Evolutionary conservation across 768 basidiomycete species (phyloP).

Genomic region (Termitomyces sp.): DNA sequence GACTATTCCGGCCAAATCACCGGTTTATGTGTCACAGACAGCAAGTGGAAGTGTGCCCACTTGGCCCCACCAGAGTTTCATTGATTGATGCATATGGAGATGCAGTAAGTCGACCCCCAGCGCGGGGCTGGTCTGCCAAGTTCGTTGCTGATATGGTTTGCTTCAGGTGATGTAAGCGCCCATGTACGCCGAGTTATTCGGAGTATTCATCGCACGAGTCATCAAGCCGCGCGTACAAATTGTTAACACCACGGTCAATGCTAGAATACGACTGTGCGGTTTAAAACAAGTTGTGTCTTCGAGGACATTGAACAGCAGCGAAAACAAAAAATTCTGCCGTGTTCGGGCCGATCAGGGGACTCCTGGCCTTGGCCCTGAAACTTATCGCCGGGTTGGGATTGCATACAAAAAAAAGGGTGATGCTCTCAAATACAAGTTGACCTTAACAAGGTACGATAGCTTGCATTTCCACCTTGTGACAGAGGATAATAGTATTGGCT

Average conservation of each 20-base stretch:
- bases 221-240: slow-evolving; percentile 3
- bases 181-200: slow-evolving; percentile 10
- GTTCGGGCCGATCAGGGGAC: no score
- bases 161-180: slow-evolving; percentile 11
- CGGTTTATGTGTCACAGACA: slow-evolving; percentile 12
- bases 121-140: not conserved
- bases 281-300: not conserved
- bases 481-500: no score
- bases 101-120: slow-evolving; percentile 13
- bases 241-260: not conserved
- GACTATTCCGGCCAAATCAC: not conserved
- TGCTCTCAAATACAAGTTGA: no score
- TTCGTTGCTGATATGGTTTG: slow-evolving; percentile 5
- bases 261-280: not conserved
- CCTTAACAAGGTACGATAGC: no score
- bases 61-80: slow-evolving; percentile 10
- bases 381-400: no score
- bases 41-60: slow-evolving; percentile 1
- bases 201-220: slow-evolving; percentile 6
- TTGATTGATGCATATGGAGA: slow-evolving; percentile 15
- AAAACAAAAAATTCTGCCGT: not conserved
- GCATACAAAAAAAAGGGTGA: no score
- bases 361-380: no score
- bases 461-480: no score
- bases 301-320: no score